A percentile compares a stretch with the other conserved stretches of the same genome.
These are phyloP conservation scores for Naganishia vaughanmartiniae DNA, from an alignment of 768 basidiomycete genomes.

Conservation along the genomic window DNA sequence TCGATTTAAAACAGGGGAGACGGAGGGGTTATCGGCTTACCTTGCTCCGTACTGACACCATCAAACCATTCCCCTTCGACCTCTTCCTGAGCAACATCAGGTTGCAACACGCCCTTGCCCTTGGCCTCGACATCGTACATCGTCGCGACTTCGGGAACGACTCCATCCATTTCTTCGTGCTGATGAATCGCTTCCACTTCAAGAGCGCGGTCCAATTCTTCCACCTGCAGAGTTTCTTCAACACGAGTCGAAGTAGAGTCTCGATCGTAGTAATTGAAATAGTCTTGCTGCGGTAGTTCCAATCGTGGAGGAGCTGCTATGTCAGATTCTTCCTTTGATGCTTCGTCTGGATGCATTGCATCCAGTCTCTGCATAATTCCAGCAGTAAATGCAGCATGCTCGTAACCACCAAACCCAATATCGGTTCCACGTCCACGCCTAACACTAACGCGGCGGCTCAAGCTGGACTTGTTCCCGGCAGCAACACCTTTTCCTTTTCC, in stretches of 20 bases:
- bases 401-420: conserved; percentile 16
- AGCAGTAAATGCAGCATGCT: background rate
- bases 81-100: conserved; percentile 19
- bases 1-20: background rate
- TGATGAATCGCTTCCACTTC: conserved; percentile 10
- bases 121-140: background rate
- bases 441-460: background rate
- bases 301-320: background rate
- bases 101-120: conserved; percentile 7
- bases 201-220: conserved; percentile 7
- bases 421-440: conserved; percentile 14
- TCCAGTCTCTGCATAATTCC: conserved; percentile 18
- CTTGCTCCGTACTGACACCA: background rate
- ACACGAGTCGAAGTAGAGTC: background rate
- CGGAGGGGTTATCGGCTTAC: background rate
- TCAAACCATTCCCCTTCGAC: conserved; percentile 25
- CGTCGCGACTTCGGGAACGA: background rate
- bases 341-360: background rate
- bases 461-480: background rate
- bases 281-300: conserved; percentile 7
- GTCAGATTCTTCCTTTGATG: background rate
- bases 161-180: conserved; percentile 3
- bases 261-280: conserved; percentile 16
- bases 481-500: conserved; percentile 9
- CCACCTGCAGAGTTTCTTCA: conserved; percentile 4